Evolutionary conservation across 2,329 filamentous ascomycete genomes (phyloP).

Genomic region (Exophiala calicioides): DNA sequence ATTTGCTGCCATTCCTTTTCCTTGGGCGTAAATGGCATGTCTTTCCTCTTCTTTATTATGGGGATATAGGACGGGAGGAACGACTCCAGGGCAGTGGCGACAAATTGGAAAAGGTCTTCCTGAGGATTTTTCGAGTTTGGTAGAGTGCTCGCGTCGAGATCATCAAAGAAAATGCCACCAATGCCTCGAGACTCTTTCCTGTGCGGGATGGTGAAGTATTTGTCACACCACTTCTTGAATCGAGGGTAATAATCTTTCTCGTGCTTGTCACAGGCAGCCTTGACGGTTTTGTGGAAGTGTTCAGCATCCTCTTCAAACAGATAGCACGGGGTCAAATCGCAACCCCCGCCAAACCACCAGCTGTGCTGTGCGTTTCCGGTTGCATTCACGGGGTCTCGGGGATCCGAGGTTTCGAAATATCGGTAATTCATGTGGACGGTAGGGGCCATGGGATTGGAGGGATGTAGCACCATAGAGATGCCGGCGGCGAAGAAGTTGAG

Average conservation of each 20-base stretch:
- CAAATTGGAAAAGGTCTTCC: constrained; percentile 86
- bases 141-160: constrained; percentile 67
- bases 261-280: constrained; percentile 89
- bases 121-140: constrained; percentile 70
- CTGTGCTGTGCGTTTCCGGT: constrained; percentile 55
- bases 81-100: constrained; percentile 78
- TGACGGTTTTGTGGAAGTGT: constrained; percentile 93
- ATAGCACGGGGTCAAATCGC: constrained; percentile 89
- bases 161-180: constrained; percentile 98
- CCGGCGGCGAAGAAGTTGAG: constrained; percentile 95
- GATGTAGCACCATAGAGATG: constrained; percentile 89
- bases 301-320: constrained; percentile 96
- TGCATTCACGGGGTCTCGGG: constrained; percentile 67
- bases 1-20: constrained; percentile 98
- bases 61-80: constrained; percentile 91
- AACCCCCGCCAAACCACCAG: constrained; percentile 98
- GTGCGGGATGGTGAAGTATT: constrained; percentile 95
- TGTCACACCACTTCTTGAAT: constrained; percentile 98
- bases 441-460: constrained; percentile 92
- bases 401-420: constrained; percentile 93
- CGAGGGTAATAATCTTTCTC: constrained; percentile 87
- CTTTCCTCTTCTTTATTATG: constrained; percentile 83
- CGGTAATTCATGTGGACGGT: constrained; percentile 98
- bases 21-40: constrained; percentile 81
- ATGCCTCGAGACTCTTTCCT: constrained; percentile 82